Conservation (phyloP, 2,329 filamentous ascomycete species). For the Escovopsis weberi region DNA sequence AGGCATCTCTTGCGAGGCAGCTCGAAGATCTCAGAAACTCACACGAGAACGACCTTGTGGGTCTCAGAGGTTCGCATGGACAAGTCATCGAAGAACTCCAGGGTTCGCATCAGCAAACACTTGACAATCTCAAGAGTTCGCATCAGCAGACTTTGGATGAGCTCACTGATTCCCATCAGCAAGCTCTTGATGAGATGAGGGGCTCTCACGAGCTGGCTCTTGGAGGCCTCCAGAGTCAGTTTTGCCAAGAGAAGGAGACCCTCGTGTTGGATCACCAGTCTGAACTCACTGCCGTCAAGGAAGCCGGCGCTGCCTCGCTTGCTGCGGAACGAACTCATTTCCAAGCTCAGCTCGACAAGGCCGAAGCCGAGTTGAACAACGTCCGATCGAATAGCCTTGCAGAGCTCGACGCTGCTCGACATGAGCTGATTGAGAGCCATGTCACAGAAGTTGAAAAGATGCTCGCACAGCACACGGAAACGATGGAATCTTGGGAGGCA, state of each 20-base stretch:
- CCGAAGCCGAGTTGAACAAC: conserved; percentile 32
- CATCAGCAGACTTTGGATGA: too few relatives aligned
- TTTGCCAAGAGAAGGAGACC: conserved; percentile 23
- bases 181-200: conserved; percentile 19
- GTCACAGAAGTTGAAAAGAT: conserved; percentile 34
- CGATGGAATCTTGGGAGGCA: conserved; percentile 25
- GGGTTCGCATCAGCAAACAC: too few relatives aligned
- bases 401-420: conserved; percentile 29
- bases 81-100: too few relatives aligned
- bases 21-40: conserved; percentile 27
- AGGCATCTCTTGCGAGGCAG: conserved; percentile 24
- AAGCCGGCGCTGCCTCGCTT: conserved; percentile 17
- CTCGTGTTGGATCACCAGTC: conserved; percentile 16
- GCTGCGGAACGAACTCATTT: conserved; percentile 21
- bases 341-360: conserved; percentile 21
- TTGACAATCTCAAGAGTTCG: too few relatives aligned
- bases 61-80: conserved; percentile 20
- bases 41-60: conserved; percentile 26
- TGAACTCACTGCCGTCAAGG: conserved; percentile 17
- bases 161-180: conserved; percentile 25
- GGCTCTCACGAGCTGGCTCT: conserved; percentile 26
- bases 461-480: conserved; percentile 26
- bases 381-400: conserved; percentile 28
- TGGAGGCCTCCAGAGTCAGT: conserved; percentile 27
- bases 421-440: conserved; percentile 30